Evolutionary conservation across 805 yeast genomes (phyloP).

Genomic region (Metschnikowia rubicola): DNA sequence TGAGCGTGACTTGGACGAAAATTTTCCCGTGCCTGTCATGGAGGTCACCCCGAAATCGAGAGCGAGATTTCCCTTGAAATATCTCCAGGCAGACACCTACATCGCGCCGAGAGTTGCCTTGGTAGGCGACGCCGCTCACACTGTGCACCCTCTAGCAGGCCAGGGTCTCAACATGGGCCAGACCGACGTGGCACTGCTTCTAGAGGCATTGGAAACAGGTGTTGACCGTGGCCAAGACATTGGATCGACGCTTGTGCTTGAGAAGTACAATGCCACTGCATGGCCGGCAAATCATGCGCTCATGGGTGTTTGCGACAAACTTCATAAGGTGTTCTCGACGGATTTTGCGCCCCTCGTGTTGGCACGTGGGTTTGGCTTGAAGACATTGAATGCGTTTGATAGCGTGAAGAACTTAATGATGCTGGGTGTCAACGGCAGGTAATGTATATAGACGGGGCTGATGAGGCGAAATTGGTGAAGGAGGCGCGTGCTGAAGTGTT

Average conservation of each 20-base stretch:
- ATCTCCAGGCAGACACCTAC: conserved; percentile 89
- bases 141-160: conserved; percentile 96
- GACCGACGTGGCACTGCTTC: conserved; percentile 75
- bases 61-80: conserved; percentile 83
- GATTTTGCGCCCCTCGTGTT: conserved; percentile 72
- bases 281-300: conserved; percentile 76
- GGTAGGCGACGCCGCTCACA: conserved; percentile 98
- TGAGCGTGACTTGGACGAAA: conserved; percentile 49
- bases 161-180: conserved; percentile 99
- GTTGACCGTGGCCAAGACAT: conserved; percentile 79
- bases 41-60: conserved; percentile 33
- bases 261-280: conserved; percentile 82
- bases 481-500: background rate
- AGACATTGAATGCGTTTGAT: conserved; percentile 57
- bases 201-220: conserved; percentile 67
- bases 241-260: conserved; percentile 76
- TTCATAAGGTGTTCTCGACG: conserved; percentile 81
- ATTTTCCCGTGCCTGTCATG: conserved; percentile 64
- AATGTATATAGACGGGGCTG: background rate
- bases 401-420: conserved; percentile 71
- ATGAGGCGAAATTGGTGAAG: background rate
- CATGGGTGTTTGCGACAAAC: conserved; percentile 85
- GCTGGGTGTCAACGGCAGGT: conserved; percentile 35
- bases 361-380: conserved; percentile 73
- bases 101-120: conserved; percentile 80